Evolutionary conservation across 495 filamentous ascomycete species (phyloP).

Genomic region (Parachaetomium inaequale): DNA sequence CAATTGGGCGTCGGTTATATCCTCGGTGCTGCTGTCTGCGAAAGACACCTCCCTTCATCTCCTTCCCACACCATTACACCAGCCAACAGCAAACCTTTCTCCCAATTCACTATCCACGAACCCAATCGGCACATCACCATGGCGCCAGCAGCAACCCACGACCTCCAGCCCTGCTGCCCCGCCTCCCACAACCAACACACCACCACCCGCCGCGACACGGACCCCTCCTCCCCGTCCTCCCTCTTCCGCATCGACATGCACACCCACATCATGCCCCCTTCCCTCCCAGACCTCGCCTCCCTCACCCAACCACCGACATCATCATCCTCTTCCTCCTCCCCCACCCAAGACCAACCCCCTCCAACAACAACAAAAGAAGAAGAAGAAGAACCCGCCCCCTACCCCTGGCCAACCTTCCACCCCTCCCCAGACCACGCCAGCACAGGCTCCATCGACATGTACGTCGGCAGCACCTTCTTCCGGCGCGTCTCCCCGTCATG

Average conservation of each 20-base stretch:
- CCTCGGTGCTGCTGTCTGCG: neutral
- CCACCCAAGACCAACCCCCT: neutral
- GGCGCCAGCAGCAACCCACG: constrained; percentile 16
- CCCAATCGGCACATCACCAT: constrained; percentile 5
- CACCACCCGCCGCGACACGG: neutral
- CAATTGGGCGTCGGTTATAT: neutral
- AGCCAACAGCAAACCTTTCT: neutral
- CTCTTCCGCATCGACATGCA: constrained; percentile 35
- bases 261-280: constrained; percentile 33
- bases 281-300: constrained; percentile 23
- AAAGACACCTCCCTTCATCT: neutral
- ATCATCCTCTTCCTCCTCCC: too few species aligned
- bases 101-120: neutral
- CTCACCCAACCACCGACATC: constrained; percentile 5
- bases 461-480: constrained; percentile 29
- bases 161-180: neutral
- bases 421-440: constrained; percentile 7
- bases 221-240: constrained; percentile 7
- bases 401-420: constrained; percentile 29
- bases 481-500: constrained; percentile 27
- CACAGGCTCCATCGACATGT: constrained; percentile 28
- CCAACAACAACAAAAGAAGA: neutral
- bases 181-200: neutral
- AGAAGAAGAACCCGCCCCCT: neutral
- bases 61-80: neutral